Evolutionary conservation across 2,329 filamentous ascomycete species (phyloP).

Genomic region (Apiospora phragmitis): DNA sequence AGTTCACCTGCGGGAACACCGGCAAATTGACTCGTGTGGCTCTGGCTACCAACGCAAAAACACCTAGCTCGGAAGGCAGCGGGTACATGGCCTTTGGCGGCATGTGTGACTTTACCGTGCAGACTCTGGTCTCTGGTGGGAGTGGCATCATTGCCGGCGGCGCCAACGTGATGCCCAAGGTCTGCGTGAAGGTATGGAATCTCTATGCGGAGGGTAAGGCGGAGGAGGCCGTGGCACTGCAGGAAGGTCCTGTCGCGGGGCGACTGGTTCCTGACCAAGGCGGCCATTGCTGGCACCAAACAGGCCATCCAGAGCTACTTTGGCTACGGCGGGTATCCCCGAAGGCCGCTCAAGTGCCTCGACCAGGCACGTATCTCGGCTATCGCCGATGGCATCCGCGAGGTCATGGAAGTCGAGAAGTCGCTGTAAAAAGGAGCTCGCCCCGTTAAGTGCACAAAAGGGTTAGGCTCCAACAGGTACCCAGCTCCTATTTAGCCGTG

Average conservation of each 20-base stretch:
- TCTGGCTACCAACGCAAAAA: slow-evolving; percentile 68
- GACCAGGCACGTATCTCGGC: slow-evolving; percentile 24
- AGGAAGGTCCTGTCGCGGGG: slow-evolving; percentile 63
- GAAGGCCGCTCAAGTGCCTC: slow-evolving; percentile 47
- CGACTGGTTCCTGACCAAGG: slow-evolving; percentile 62
- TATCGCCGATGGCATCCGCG: slow-evolving; percentile 31
- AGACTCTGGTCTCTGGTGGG: slow-evolving; percentile 62
- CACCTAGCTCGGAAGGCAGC: slow-evolving; percentile 56
- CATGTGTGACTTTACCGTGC: slow-evolving; percentile 68
- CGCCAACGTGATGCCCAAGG: slow-evolving; percentile 68
- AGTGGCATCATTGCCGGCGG: slow-evolving; percentile 66
- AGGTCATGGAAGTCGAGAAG: slow-evolving; percentile 29
- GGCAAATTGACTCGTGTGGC: slow-evolving; percentile 48
- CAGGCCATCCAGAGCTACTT: slow-evolving; percentile 61
- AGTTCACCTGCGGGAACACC: slow-evolving; percentile 55
- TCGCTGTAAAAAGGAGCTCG: background rate
- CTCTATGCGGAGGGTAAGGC: slow-evolving; percentile 59
- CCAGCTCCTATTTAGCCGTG: background rate
- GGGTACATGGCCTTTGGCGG: slow-evolving; percentile 86
- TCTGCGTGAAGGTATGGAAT: slow-evolving; percentile 62
- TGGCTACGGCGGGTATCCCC: slow-evolving; percentile 63
- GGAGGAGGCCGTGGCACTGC: slow-evolving; percentile 62
- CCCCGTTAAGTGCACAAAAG: background rate
- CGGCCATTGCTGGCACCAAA: slow-evolving; percentile 69
- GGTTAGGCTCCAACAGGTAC: background rate